Evolutionary conservation across 345 rosid species (phyloP).

Genomic region (Gossypium australe): DNA sequence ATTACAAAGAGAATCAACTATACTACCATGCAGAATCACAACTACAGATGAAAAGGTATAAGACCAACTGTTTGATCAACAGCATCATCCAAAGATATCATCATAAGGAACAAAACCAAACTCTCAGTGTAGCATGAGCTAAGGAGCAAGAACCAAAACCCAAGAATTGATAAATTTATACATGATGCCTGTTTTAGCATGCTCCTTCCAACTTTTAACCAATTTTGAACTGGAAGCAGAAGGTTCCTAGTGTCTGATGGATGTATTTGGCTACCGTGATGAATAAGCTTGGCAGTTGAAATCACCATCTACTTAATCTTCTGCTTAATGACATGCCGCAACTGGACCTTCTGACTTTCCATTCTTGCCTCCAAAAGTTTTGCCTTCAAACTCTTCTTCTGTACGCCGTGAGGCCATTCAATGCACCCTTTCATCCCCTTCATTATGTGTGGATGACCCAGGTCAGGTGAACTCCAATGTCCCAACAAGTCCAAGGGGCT

Average conservation of each 20-base stretch:
- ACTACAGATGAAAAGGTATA: background rate
- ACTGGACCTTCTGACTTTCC: slow-evolving; percentile 74
- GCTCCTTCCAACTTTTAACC: slow-evolving; percentile 4
- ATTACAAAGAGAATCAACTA: slow-evolving; percentile 1
- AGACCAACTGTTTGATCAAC: background rate
- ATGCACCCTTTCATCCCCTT: slow-evolving; percentile 96
- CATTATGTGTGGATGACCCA: slow-evolving; percentile 52
- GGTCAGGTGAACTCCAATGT: slow-evolving; percentile 85
- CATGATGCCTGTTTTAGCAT: slow-evolving; percentile 4
- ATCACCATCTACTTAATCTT: slow-evolving; percentile 36
- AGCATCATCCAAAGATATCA: background rate
- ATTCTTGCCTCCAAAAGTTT: slow-evolving; percentile 86
- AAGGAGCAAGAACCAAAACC: background rate
- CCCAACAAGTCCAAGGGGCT: slow-evolving; percentile 56
- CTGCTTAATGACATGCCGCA: slow-evolving; percentile 83
- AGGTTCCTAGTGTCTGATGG: background rate
- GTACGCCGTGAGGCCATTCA: slow-evolving; percentile 80
- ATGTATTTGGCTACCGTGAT: slow-evolving; percentile 4
- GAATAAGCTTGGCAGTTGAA: slow-evolving; percentile 6
- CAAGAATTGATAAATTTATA: background rate
- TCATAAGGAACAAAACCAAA: background rate
- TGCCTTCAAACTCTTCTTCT: slow-evolving; percentile 82
- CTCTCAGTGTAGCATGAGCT: slow-evolving; percentile 12
- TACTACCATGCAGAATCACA: background rate
- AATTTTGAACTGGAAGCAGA: slow-evolving; percentile 11